These are phyloP conservation scores for Biscogniauxia mediterranea DNA, from an alignment of 2,329 filamentous ascomycete genomes.

Conservation along the genomic window DNA sequence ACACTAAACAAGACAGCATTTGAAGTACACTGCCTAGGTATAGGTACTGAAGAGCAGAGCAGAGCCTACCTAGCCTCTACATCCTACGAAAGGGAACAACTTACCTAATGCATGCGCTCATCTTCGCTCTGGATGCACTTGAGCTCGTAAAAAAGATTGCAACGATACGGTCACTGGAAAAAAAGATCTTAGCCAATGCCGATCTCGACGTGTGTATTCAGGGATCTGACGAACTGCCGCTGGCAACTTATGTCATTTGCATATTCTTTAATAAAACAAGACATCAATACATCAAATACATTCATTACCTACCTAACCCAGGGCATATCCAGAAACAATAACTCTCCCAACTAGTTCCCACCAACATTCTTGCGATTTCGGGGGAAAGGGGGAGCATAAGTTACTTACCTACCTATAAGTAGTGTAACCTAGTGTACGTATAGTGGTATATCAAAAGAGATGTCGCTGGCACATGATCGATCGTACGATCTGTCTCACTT, in stretches of 20 bases:
- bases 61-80: background rate
- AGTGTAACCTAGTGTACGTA: too few species aligned
- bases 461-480: too few species aligned
- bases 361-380: background rate
- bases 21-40: too few species aligned
- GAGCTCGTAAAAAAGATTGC: background rate
- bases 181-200: background rate
- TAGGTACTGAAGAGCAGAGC: too few species aligned
- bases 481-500: too few species aligned
- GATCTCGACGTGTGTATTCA: background rate
- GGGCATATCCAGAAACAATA: background rate
- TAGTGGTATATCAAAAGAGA: too few species aligned
- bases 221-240: background rate
- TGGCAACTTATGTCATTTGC: background rate
- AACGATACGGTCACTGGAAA: background rate
- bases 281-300: background rate
- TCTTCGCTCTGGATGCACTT: background rate
- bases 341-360: background rate
- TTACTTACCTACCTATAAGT: too few species aligned
- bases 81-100: too few species aligned
- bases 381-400: background rate
- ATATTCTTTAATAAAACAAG: background rate
- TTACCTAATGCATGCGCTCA: background rate
- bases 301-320: too few species aligned
- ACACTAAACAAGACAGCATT: too few species aligned